phyloP scores from a whole-genome alignment of 2,329 filamentous ascomycete genomes.

The Botryotinia globosa region DNA sequence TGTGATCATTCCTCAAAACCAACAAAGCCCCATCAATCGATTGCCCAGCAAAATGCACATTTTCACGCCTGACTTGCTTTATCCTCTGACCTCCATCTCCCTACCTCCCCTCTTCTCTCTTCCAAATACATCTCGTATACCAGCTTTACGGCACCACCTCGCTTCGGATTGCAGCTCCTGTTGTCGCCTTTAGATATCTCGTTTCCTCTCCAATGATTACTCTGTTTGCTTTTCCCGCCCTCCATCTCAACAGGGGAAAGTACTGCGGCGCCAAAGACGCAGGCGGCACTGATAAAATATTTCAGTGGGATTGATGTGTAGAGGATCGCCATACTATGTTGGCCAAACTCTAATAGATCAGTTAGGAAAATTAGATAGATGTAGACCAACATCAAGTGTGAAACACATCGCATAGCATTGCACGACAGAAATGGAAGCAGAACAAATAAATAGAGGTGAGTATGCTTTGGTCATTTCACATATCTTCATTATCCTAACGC shows the following conservation, averaged over 20 bases:
- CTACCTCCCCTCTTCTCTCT: neutral
- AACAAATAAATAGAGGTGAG: neutral
- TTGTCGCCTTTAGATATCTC: neutral
- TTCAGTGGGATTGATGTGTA: neutral
- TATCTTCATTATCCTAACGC: slow-evolving; percentile 16
- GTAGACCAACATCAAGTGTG: neutral
- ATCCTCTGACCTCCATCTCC: neutral
- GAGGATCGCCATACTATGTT: neutral
- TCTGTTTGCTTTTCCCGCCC: neutral
- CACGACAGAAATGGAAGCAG: neutral
- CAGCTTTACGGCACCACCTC: neutral
- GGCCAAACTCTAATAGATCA: too few relatives aligned
- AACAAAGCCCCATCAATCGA: neutral
- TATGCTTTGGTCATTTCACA: slow-evolving; percentile 11
- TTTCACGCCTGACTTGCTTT: neutral
- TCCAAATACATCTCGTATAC: neutral
- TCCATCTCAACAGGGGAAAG: neutral
- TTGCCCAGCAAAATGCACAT: neutral
- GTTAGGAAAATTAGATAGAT: neutral
- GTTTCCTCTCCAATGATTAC: neutral
- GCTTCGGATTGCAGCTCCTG: neutral
- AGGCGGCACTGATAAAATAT: neutral
- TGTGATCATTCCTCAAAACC: neutral
- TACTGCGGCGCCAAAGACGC: neutral
- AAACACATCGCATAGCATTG: neutral